Percentiles rank a stretch among this genome's conserved stretches.
Evolutionary conservation across 768 basidiomycete species (phyloP).

Genomic region (Lentinula guzmanii): DNA sequence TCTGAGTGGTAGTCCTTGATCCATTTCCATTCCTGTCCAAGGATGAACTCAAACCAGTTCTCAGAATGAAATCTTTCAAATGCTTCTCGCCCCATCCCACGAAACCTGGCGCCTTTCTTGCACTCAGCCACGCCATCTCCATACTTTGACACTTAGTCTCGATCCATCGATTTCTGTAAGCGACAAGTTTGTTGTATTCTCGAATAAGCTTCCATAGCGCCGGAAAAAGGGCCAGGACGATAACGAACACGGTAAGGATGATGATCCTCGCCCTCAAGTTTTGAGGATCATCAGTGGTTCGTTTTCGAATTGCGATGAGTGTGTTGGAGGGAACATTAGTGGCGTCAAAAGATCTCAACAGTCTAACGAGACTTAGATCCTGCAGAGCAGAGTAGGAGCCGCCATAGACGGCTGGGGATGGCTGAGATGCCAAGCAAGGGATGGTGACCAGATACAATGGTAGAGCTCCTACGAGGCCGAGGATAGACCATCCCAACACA

Average conservation of each 20-base stretch:
- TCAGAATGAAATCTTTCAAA: slow-evolving; percentile 63
- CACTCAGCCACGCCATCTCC: slow-evolving; percentile 75
- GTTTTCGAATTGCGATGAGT: slow-evolving; percentile 21
- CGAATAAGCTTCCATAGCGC: slow-evolving; percentile 57
- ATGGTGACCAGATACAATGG: slow-evolving; percentile 66
- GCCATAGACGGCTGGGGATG: slow-evolving; percentile 34
- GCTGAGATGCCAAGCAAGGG: slow-evolving; percentile 59
- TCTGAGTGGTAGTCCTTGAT: slow-evolving; percentile 13
- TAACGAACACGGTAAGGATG: slow-evolving; percentile 54
- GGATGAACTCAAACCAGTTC: slow-evolving; percentile 58
- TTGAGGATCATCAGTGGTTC: slow-evolving; percentile 31
- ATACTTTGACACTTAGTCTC: slow-evolving; percentile 57
- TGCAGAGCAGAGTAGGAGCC: slow-evolving; percentile 65
- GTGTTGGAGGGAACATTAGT: slow-evolving; percentile 27
- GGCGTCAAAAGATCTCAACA: slow-evolving; percentile 57
- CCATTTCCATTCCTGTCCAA: slow-evolving; percentile 32
- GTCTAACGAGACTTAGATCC: slow-evolving; percentile 71
- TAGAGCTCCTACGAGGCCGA: slow-evolving; percentile 65
- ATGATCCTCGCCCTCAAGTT: slow-evolving; percentile 61
- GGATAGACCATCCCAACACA: slow-evolving; percentile 58
- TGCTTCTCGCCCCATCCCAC: slow-evolving; percentile 68
- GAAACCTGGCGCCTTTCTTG: slow-evolving; percentile 57
- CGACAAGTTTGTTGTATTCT: slow-evolving; percentile 54
- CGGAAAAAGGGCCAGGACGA: slow-evolving; percentile 59
- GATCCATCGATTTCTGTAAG: slow-evolving; percentile 54